A percentile compares a stretch with the other conserved stretches of the same genome.
phyloP scores from a whole-genome alignment of 371 early-diverging fungal species.

The Actinomortierella ambigua region DNA sequence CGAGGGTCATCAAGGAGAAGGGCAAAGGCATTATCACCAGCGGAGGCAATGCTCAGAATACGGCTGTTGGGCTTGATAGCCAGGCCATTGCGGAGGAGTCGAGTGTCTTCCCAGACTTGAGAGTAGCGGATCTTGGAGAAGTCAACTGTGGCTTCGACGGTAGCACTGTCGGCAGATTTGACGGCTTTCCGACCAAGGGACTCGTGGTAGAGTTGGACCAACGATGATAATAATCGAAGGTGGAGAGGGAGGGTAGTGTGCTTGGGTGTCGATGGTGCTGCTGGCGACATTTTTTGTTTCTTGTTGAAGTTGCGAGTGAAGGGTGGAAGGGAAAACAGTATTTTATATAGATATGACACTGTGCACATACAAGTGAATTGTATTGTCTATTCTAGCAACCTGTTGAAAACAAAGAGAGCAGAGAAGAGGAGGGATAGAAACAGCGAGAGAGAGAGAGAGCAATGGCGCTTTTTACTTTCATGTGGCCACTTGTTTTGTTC shows the following conservation, averaged over 20 bases:
- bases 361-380: too few relatives aligned
- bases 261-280: slow-evolving; percentile 2
- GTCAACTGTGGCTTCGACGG: slow-evolving; percentile 41
- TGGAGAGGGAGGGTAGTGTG: slow-evolving; percentile 29
- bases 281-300: slow-evolving; percentile 9
- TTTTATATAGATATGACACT: too few relatives aligned
- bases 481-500: too few relatives aligned
- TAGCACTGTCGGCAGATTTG: slow-evolving; percentile 24
- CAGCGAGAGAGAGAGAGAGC: background rate
- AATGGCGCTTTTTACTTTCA: too few relatives aligned
- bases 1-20: slow-evolving; percentile 38
- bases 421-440: background rate
- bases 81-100: slow-evolving; percentile 44
- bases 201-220: slow-evolving; percentile 34
- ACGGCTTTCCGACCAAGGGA: slow-evolving; percentile 41
- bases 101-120: slow-evolving; percentile 47
- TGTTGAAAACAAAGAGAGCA: background rate
- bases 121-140: slow-evolving; percentile 47
- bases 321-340: too few relatives aligned
- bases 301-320: background rate
- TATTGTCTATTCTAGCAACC: too few relatives aligned
- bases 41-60: slow-evolving; percentile 45
- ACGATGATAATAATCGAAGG: slow-evolving; percentile 31
- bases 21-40: slow-evolving; percentile 44
- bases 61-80: slow-evolving; percentile 42